Conservation (phyloP, 495 filamentous ascomycete genomes). For the Astrocystis sublimbata region DNA sequence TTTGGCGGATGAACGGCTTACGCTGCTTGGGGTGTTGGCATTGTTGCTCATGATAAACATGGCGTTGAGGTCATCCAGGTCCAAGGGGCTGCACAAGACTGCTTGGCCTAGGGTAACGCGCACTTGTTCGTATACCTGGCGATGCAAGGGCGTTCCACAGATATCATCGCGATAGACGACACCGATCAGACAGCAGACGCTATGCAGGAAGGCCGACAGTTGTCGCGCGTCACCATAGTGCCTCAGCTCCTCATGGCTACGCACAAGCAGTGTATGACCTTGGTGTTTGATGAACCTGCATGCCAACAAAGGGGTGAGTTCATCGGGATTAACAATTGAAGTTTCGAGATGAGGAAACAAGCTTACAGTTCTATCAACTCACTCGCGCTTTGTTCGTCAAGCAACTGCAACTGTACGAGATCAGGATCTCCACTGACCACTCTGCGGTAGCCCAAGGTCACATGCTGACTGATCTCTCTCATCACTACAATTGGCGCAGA, state of each 20-base stretch:
- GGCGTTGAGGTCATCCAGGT: conserved; percentile 33
- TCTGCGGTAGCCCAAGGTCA: conserved; percentile 25
- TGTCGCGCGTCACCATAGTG: conserved; percentile 33
- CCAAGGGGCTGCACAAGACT: conserved; percentile 28
- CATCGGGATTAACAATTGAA: not conserved
- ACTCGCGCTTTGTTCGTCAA: conserved; percentile 31
- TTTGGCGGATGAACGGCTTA: conserved; percentile 4
- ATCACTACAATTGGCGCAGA: conserved; percentile 31
- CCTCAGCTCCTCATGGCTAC: conserved; percentile 26
- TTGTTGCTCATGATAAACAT: conserved; percentile 37
- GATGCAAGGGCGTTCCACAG: conserved; percentile 25
- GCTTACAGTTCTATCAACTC: conserved; percentile 32
- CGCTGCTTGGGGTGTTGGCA: conserved; percentile 31
- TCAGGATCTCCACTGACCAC: conserved; percentile 24
- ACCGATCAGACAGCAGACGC: conserved; percentile 33
- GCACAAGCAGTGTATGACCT: conserved; percentile 29
- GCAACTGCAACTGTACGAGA: conserved; percentile 31
- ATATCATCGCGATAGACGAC: conserved; percentile 33
- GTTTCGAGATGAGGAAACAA: not conserved
- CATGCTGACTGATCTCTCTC: conserved; percentile 31
- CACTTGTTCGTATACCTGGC: conserved; percentile 31
- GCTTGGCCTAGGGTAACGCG: conserved; percentile 31
- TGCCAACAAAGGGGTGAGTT: not conserved
- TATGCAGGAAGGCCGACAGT: conserved; percentile 30
- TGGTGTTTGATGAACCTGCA: conserved; percentile 30